These are phyloP conservation scores for Calocera viscosa DNA, from an alignment of 768 basidiomycete genomes.

Conservation along the genomic window DNA sequence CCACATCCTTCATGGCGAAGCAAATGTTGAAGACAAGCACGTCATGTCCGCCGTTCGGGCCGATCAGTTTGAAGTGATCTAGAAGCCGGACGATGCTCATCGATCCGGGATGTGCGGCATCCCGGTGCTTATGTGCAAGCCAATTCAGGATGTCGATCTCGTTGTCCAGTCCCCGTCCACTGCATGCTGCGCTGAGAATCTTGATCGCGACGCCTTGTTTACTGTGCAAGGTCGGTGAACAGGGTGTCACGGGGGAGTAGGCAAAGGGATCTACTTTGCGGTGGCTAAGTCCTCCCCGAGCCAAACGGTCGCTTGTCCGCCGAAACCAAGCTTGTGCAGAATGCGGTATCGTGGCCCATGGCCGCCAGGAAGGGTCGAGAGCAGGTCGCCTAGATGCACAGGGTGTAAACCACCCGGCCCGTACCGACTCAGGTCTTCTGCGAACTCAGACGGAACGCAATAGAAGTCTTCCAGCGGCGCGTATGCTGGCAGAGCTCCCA, in stretches of 20 bases:
- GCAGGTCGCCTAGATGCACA: slow-evolving; percentile 37
- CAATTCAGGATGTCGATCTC: not conserved
- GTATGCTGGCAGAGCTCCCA: not conserved
- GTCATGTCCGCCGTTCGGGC: not conserved
- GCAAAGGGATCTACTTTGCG: not conserved
- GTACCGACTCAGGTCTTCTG: slow-evolving; percentile 84
- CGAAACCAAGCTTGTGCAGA: slow-evolving; percentile 38
- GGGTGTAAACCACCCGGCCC: slow-evolving; percentile 45
- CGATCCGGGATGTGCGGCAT: not conserved
- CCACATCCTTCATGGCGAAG: slow-evolving; percentile 1
- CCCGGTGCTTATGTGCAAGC: not conserved
- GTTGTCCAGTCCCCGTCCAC: not conserved
- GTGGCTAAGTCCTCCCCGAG: slow-evolving; percentile 24
- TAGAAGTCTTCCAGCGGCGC: slow-evolving; percentile 1
- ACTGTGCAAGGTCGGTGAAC: not conserved
- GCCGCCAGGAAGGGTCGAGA: slow-evolving; percentile 21
- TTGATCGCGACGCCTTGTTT: not conserved
- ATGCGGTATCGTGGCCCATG: slow-evolving; percentile 35
- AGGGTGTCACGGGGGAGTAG: not conserved
- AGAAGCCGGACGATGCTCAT: not conserved
- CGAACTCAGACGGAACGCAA: not conserved
- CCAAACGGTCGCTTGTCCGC: slow-evolving; percentile 35
- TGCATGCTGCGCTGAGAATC: not conserved
- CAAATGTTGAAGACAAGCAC: not conserved
- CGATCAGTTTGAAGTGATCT: not conserved